Evolutionary conservation across 768 basidiomycete genomes (phyloP).

Genomic region (Lactifluus echinatus): DNA sequence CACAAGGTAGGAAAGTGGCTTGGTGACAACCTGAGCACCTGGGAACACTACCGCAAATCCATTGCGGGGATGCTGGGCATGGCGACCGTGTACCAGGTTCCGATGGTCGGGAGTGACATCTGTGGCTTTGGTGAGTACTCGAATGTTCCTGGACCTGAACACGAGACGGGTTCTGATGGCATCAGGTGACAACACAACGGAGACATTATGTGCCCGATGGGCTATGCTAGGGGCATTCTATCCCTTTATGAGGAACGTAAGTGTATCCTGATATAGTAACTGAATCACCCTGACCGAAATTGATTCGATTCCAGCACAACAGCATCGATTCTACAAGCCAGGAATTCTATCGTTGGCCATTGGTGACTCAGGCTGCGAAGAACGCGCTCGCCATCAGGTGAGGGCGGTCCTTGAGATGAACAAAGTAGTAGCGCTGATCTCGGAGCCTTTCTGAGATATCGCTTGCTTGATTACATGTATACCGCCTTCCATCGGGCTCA

Average conservation of each 20-base stretch:
- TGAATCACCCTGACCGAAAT: constrained; percentile 8
- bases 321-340: no score
- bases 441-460: constrained; percentile 38
- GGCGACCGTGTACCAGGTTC: constrained; percentile 55
- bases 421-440: not conserved
- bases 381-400: constrained; percentile 54
- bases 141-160: not conserved
- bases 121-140: constrained; percentile 48
- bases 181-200: constrained; percentile 51
- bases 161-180: not conserved
- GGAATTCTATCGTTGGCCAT: constrained; percentile 61
- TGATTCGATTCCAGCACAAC: constrained; percentile 39
- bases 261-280: constrained; percentile 19
- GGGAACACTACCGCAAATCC: constrained; percentile 50
- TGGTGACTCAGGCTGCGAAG: constrained; percentile 48
- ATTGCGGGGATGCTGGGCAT: constrained; percentile 63
- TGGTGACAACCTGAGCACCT: constrained; percentile 45
- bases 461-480: constrained; percentile 62
- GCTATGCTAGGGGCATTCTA: constrained; percentile 69
- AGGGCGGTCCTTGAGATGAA: constrained; percentile 10
- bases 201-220: constrained; percentile 67
- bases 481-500: constrained; percentile 57
- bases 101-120: constrained; percentile 72
- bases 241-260: constrained; percentile 71
- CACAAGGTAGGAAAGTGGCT: constrained; percentile 49